Base-by-base conservation (phyloP, 352 stramenopile genomes). In the Globisporangium viniferum region DNA sequence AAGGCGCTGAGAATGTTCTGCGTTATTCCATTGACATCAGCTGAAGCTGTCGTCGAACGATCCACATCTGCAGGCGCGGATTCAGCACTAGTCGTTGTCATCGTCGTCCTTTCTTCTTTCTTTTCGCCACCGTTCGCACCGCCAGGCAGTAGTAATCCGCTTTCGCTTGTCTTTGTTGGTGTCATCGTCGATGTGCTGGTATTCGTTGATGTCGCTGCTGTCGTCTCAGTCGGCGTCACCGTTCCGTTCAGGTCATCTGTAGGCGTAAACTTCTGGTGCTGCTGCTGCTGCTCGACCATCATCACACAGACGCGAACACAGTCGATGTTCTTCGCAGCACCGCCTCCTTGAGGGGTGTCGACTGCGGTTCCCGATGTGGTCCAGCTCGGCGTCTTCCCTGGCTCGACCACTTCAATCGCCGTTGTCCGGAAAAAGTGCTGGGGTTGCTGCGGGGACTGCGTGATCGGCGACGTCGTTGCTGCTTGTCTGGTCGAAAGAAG, bases 251-350 rank as follows among this genome's bases (percentile, higher is more conserved):
- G 51, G 5, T 72, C 66, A 60, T 78, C 48, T 24, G 62, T 68
- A 3, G 71, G 59, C 22, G 72, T 72, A 44, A 62, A 74, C 61
- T 81, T 73, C 39, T 81, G 77, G 33, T 63, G 49, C 46, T 78
- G 69, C 51, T 77, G 69, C 51, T 77, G 72, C 55, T 86, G 65
- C 59, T 90, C 80, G 10, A 88, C 75, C 78, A 86, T 89, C 78
- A 90, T 86, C 57, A 90, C 80, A 62, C 82, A 90, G 39, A 90
- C 76, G 66, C 75, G 76, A 27, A 88, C 74, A 57, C 79, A 80
- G 49, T 77, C 69, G 31, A 80, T 46, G 41, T 58, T 66, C 29
- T 29, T 59, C 20, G 29, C 48, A 48, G 36, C 44, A 57, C 51
- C 24, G 62, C 59, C 67, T 54, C 79, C 66, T 27, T 68, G 69